Evolutionary conservation across 2,329 filamentous ascomycete genomes (phyloP), one percentile per base, ranked within the genome.

Genomic region (Rugonectria rugulosa): DNA sequence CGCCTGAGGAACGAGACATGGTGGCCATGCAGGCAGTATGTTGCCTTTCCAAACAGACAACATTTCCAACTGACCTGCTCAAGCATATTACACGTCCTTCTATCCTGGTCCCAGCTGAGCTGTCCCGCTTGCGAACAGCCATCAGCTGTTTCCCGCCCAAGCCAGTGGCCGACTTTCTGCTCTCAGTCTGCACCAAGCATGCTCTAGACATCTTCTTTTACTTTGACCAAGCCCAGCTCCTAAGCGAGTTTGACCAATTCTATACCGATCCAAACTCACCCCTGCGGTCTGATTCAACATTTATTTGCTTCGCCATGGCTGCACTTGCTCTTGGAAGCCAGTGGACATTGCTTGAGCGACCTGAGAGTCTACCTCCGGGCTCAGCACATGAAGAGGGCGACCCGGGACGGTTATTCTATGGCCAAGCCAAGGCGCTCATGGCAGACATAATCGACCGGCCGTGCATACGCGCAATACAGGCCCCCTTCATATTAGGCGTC

Each of bases 391-490:
- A 56, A 15, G 40, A 56, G 17, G 17, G 41, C 9, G 70, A 74
- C 34, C 64, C 71, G 1, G 72, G 72, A 2, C 48, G 64, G 14
- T 57, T 69, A 2, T 73, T 75, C 51, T 70, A 67, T 26, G 51
- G 58, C 12, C 66, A 72, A 27, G 67, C 70, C 1, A 64, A 66
- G 24, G 48, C 57, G 0, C 47, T 75, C 10, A 62, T 75, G 12
- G 67, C 72, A 0, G 72, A 74, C 23, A 36, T 75, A 0, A 70
- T 75, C n/a, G 71, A 74, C 7, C 57, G 65, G 6, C 63, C 69
- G 5, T 70, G 64, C 19, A 21, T 74, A 4, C 57, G 65, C 12
- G 71, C 71, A 2, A 67, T 74, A 0, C 73, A 75, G 32, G 72
- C 69, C 1, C 60, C 65, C 0, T 74, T 69, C 14, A 47, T 74